Percentiles rank a stretch among this genome's conserved stretches.
Evolutionary conservation across 1,284 basidiomycete species (phyloP).

Genomic region (Apiotrichum porosum): DNA sequence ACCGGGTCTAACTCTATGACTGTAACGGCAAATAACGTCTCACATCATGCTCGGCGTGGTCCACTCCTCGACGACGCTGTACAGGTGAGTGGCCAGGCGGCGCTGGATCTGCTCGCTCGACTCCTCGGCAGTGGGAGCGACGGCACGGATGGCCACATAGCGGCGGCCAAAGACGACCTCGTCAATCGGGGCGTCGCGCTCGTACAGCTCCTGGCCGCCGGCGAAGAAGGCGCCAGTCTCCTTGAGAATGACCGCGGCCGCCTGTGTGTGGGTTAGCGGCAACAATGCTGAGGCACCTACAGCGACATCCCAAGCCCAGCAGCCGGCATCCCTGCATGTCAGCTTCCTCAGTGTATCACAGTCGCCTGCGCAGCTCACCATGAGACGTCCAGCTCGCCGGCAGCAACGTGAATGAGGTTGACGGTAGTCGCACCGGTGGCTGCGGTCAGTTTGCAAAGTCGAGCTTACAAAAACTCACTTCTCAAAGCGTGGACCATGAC

Average conservation of each 20-base stretch:
- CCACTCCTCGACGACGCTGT: conserved; percentile 70
- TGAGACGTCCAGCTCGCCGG: conserved; percentile 69
- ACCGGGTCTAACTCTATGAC: not conserved
- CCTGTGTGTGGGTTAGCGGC: conserved; percentile 47
- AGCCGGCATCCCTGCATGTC: conserved; percentile 43
- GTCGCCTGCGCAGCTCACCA: conserved; percentile 52
- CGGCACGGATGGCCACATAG: conserved; percentile 63
- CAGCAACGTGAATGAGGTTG: conserved; percentile 74
- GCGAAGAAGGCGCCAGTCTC: conserved; percentile 78
- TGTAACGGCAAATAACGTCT: not conserved
- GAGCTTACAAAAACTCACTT: conserved; percentile 37
- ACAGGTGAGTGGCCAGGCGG: conserved; percentile 75
- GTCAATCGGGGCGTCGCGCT: conserved; percentile 55
- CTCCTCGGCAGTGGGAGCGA: conserved; percentile 50
- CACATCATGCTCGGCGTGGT: conserved; percentile 21
- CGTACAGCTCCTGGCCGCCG: conserved; percentile 56
- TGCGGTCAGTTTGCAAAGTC: conserved; percentile 5
- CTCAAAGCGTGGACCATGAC: conserved; percentile 81
- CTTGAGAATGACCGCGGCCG: conserved; percentile 82
- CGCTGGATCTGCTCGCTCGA: conserved; percentile 69
- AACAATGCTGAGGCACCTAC: conserved; percentile 46
- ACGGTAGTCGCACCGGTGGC: conserved; percentile 72
- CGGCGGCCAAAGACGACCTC: conserved; percentile 74
- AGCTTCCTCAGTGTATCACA: conserved; percentile 50
- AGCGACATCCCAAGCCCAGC: conserved; percentile 74